Evolutionary conservation across 106 monocot species (phyloP).

Genomic region (Posidonia australis): DNA sequence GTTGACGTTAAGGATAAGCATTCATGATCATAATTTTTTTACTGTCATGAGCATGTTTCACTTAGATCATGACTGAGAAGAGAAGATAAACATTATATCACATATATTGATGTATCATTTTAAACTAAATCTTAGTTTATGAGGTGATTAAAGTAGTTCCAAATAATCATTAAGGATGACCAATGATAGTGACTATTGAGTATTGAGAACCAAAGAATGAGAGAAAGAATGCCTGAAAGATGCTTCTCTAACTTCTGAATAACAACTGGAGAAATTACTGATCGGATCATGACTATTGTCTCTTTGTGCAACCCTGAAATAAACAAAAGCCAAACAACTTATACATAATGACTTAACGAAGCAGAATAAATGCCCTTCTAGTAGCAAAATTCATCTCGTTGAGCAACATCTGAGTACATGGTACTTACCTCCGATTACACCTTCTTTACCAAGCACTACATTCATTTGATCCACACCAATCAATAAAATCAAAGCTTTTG

Average conservation of each 20-base stretch:
- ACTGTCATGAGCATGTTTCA: too few relatives aligned
- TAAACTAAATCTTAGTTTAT: too few relatives aligned
- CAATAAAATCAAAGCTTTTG: slow-evolving; percentile 34
- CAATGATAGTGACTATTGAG: too few relatives aligned
- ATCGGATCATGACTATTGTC: slow-evolving; percentile 46
- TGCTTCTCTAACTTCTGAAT: slow-evolving; percentile 40
- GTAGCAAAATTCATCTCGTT: neutral
- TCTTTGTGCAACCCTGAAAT: slow-evolving; percentile 37
- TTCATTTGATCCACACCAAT: slow-evolving; percentile 13
- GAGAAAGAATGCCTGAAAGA: slow-evolving; percentile 27
- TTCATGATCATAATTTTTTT: too few relatives aligned
- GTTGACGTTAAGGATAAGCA: too few relatives aligned
- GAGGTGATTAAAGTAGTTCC: too few relatives aligned
- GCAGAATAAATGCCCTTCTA: neutral
- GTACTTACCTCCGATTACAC: slow-evolving; percentile 27
- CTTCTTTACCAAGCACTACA: slow-evolving; percentile 18
- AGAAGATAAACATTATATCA: too few relatives aligned
- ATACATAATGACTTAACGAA: neutral
- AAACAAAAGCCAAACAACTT: neutral
- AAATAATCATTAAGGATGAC: too few relatives aligned
- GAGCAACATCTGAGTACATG: neutral
- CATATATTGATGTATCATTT: too few relatives aligned
- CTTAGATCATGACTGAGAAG: too few relatives aligned
- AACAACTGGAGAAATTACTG: slow-evolving; percentile 32
- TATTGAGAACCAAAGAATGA: neutral